Evolutionary conservation across 2,329 filamentous ascomycete species (phyloP).

Genomic region (Grosmannia penicillata): DNA sequence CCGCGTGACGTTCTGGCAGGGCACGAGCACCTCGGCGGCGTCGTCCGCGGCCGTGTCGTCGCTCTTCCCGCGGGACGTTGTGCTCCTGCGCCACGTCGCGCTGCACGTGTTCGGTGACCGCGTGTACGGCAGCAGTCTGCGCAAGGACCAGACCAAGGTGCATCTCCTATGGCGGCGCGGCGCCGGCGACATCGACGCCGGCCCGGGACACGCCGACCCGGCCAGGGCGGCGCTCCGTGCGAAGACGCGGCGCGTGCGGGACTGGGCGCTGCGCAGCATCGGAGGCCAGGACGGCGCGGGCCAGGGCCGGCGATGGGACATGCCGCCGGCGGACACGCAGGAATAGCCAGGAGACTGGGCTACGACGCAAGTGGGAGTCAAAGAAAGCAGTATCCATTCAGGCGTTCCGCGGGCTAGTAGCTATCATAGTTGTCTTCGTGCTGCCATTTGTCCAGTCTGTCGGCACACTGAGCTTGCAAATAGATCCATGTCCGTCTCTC

Average conservation of each 20-base stretch:
- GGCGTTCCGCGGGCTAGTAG: no score
- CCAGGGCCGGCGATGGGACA: constrained; percentile 10
- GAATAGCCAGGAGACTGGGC: not conserved
- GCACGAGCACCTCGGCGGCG: not conserved
- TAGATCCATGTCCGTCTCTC: no score
- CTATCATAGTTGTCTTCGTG: not conserved
- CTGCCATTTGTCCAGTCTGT: not conserved
- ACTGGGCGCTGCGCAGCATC: constrained; percentile 65
- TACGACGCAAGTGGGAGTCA: no score
- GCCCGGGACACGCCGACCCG: no score
- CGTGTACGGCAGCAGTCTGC: constrained; percentile 75
- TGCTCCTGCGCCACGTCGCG: constrained; percentile 68
- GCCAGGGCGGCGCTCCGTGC: constrained; percentile 43
- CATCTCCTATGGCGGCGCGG: constrained; percentile 46
- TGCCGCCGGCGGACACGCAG: constrained; percentile 16
- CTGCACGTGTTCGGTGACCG: constrained; percentile 59
- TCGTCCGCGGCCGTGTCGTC: constrained; percentile 22
- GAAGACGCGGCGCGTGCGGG: constrained; percentile 52
- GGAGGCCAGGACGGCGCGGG: not conserved
- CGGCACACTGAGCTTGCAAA: no score
- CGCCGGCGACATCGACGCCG: constrained; percentile 12
- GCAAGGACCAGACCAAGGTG: constrained; percentile 53
- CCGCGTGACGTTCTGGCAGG: constrained; percentile 1
- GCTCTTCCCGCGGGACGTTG: constrained; percentile 57
- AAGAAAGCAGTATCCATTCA: no score